phyloP scores from a whole-genome alignment of 352 stramenopile genomes.

The Aphanomyces invadans region DNA sequence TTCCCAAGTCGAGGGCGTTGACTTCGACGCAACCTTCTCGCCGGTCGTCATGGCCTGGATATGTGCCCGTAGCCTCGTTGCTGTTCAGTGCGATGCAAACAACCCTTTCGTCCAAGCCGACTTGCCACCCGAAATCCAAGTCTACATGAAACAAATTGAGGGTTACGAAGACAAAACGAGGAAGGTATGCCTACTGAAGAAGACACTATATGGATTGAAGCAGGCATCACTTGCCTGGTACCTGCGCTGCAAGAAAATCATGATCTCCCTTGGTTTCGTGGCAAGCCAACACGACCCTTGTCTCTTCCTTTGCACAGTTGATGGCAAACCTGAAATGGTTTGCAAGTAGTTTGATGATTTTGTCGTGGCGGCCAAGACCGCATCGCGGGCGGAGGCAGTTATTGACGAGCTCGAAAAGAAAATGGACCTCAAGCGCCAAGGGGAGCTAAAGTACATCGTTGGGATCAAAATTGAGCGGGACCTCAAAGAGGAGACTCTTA shows the following conservation, averaged over 20 bases:
- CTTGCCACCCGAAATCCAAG: neutral
- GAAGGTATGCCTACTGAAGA: neutral
- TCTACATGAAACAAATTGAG: neutral
- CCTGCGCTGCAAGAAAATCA: slow-evolving; percentile 12
- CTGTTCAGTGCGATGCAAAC: slow-evolving; percentile 13
- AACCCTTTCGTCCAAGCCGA: slow-evolving; percentile 1
- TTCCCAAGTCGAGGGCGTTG: slow-evolving; percentile 26
- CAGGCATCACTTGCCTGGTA: slow-evolving; percentile 20
- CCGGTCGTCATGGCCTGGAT: slow-evolving; percentile 23
- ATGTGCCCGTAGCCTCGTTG: neutral
- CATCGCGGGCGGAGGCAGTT: slow-evolving; percentile 7
- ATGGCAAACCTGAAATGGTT: slow-evolving; percentile 14
- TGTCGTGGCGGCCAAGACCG: slow-evolving; percentile 14
- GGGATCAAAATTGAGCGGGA: slow-evolving; percentile 3
- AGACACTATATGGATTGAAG: slow-evolving; percentile 24
- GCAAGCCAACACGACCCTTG: slow-evolving; percentile 25
- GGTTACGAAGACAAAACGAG: slow-evolving; percentile 6
- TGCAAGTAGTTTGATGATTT: slow-evolving; percentile 29
- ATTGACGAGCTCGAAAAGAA: neutral
- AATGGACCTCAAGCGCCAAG: slow-evolving; percentile 14
- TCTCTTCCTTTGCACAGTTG: neutral
- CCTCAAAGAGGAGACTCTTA: neutral
- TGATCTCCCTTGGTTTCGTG: slow-evolving; percentile 22
- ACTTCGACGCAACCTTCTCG: slow-evolving; percentile 29
- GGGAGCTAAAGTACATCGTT: slow-evolving; percentile 2